Evolutionary conservation across 1,284 basidiomycete genomes (phyloP), one percentile per base, ranked within the genome.

Genomic region (Ustilago cynodontis): DNA sequence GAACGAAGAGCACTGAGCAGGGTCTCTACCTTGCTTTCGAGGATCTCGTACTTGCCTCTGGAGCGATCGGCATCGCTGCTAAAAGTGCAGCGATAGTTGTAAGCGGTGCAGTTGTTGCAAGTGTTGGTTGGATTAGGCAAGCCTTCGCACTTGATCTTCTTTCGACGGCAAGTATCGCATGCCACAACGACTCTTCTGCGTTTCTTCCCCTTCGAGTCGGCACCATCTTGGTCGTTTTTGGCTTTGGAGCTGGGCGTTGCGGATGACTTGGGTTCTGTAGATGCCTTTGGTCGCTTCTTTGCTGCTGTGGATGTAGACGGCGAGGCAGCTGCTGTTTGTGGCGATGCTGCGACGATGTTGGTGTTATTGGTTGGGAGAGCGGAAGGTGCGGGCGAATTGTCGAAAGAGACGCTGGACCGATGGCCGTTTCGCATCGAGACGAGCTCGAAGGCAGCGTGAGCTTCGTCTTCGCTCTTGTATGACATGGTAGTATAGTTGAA

Each of bases 11-110:
- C 73, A 28, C 71, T 69, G 49, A 82, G 72, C 1, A 83, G 65
- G 11, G 80, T 81, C n/a, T 82, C 78, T 22, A 77, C 75, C 35
- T 78, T 80, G 62, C 77, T 68, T 65, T 83, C 82, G n/a, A 83
- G 67, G 41, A 83, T 83, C 63, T 83, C 82, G 70, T 82, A 83
- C 41, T 81, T 80, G 65, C 82, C 80, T 26, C 80, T 61, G 18
- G 71, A 79, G 2, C 79, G 57, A 45, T 77, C 80, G 26, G 73
- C 65, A 18, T 80, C 78, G 49, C 69, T 71, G 58, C 77, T 71
- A 52, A 82, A 82, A 3, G 80, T 79, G 58, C 80, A 82, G 13
- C 71, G 66, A 26, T 78, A 80, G 54, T 80, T 76, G 72, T 78
- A 78, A 28, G 71, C 68, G 13, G 64, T 70, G 59, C 78, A 80